Evolutionary conservation across 2,329 filamentous ascomycete genomes (phyloP).

Genomic region (Neonectria neomacrospora): DNA sequence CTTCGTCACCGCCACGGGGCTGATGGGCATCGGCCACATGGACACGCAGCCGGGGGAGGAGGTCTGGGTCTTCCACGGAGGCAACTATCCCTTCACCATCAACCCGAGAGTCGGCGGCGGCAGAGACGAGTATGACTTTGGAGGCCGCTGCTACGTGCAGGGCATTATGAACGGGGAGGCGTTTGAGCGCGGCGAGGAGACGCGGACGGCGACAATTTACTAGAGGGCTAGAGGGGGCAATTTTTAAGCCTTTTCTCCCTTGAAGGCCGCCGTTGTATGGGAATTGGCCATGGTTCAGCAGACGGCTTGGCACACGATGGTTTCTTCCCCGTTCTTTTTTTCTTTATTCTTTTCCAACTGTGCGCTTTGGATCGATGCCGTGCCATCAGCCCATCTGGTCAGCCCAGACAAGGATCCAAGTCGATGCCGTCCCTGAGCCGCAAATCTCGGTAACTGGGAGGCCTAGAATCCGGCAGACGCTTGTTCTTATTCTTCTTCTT

Average conservation of each 20-base stretch:
- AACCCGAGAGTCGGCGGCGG: background rate
- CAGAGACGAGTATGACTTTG: constrained; percentile 23
- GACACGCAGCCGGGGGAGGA: constrained; percentile 24
- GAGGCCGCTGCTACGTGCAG: constrained; percentile 25
- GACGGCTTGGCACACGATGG: background rate
- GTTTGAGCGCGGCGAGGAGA: constrained; percentile 12
- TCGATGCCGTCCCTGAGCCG: constrained; percentile 19
- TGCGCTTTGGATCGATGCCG: background rate
- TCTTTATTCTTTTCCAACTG: too few species aligned
- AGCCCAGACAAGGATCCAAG: constrained; percentile 14
- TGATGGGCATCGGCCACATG: constrained; percentile 24
- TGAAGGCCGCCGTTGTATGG: background rate
- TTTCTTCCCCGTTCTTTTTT: too few species aligned
- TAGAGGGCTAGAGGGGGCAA: background rate
- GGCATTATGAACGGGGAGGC: constrained; percentile 27
- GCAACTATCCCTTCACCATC: constrained; percentile 24
- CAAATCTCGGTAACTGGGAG: constrained; percentile 21
- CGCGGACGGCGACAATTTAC: constrained; percentile 7
- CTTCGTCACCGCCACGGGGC: constrained; percentile 20
- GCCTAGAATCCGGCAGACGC: background rate
- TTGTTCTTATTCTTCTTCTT: too few species aligned
- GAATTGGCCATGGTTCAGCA: background rate
- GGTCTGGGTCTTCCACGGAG: constrained; percentile 21
- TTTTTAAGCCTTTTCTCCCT: background rate
- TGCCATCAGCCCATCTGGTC: constrained; percentile 23